Percentiles rank a stretch among this genome's conserved stretches.
Conservation (phyloP, 2,329 filamentous ascomycete genomes). For the Aureobasidium sp. region DNA sequence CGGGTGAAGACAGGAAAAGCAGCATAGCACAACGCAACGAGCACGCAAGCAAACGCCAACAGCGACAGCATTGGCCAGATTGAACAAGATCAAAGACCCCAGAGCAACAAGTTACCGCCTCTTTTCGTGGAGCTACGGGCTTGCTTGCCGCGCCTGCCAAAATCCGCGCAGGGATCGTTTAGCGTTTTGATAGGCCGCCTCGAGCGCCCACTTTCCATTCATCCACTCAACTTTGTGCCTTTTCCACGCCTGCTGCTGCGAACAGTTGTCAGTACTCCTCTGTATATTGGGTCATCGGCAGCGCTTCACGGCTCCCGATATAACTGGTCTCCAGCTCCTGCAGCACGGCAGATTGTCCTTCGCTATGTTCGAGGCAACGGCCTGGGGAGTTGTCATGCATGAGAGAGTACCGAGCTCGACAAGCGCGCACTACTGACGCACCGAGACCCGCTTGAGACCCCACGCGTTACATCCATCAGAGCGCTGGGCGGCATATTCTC, state of each 20-base stretch:
- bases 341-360: neutral
- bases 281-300: neutral
- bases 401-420: neutral
- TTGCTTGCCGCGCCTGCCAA: neutral
- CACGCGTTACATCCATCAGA: neutral
- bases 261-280: neutral
- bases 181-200: constrained; percentile 8
- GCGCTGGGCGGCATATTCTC: neutral
- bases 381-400: neutral
- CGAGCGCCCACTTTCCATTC: neutral
- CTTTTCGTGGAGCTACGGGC: constrained; percentile 10
- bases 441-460: neutral
- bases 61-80: constrained; percentile 4
- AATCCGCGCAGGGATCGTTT: constrained; percentile 6
- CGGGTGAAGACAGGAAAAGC: neutral
- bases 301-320: neutral
- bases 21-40: constrained; percentile 3
- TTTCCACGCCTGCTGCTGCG: neutral
- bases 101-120: constrained; percentile 2
- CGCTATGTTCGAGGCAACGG: constrained; percentile 3
- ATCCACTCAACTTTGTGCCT: neutral
- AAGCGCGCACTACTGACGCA: constrained; percentile 11
- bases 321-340: neutral
- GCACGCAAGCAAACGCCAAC: neutral
- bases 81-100: neutral